A percentile compares a stretch with the other conserved stretches of the same genome.
These are phyloP conservation scores for Pisolithus tinctorius DNA, from an alignment of 768 basidiomycete species.

Conservation along the genomic window DNA sequence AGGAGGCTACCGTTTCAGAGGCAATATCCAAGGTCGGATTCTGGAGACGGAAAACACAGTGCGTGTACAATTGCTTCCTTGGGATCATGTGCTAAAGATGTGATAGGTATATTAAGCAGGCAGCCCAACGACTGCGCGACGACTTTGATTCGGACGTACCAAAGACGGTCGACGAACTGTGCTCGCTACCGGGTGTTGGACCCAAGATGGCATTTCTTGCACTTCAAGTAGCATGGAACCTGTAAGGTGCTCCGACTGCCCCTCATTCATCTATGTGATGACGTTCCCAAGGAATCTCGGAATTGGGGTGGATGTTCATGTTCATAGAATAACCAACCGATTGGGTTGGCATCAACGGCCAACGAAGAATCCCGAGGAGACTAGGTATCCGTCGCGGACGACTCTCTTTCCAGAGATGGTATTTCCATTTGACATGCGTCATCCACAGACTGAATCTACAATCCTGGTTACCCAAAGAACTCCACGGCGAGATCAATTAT, in stretches of 20 bases:
- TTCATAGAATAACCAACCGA: no score
- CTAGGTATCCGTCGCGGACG: constrained; percentile 49
- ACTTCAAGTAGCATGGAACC: constrained; percentile 82
- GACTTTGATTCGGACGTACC: constrained; percentile 82
- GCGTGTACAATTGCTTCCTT: constrained; percentile 18
- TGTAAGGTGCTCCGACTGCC: no score
- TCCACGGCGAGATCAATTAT: constrained; percentile 72
- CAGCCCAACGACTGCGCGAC: constrained; percentile 62
- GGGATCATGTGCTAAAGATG: not conserved
- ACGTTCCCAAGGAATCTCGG: no score
- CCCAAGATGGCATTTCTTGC: constrained; percentile 94
- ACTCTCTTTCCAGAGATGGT: not conserved
- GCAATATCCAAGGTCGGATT: no score
- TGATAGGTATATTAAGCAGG: constrained; percentile 63
- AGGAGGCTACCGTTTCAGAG: no score
- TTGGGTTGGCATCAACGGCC: constrained; percentile 86
- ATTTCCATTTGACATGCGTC: not conserved
- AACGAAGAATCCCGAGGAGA: constrained; percentile 85
- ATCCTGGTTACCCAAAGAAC: constrained; percentile 74
- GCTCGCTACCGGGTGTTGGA: constrained; percentile 84
- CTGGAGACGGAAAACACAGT: no score
- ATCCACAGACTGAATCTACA: constrained; percentile 59
- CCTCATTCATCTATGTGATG: no score
- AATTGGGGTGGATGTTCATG: no score
- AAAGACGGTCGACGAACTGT: constrained; percentile 80